These are phyloP conservation scores for Leptographium wingfieldii DNA, from an alignment of 2,329 filamentous ascomycete genomes.

Conservation along the genomic window DNA sequence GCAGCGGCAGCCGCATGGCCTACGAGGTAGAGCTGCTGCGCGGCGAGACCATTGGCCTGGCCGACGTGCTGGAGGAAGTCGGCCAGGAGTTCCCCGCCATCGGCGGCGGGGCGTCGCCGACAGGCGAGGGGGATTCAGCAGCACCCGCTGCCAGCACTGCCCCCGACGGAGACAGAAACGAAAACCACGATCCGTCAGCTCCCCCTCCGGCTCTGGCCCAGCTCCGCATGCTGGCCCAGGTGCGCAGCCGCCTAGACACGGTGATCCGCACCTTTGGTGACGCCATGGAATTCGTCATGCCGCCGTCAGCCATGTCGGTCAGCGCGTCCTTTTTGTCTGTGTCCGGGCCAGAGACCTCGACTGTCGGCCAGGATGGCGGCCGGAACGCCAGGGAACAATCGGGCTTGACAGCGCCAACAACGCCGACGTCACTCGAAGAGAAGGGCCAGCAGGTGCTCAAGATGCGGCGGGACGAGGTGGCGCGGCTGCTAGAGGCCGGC, in stretches of 20 bases:
- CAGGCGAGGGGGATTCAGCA: background rate
- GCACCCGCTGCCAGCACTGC: too few relatives aligned
- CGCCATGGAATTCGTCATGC: slow-evolving; percentile 89
- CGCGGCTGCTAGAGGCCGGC: slow-evolving; percentile 38
- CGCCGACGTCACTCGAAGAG: slow-evolving; percentile 47
- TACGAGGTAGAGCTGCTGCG: slow-evolving; percentile 90
- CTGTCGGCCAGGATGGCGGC: slow-evolving; percentile 35
- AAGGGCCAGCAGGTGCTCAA: slow-evolving; percentile 74
- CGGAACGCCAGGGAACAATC: slow-evolving; percentile 17
- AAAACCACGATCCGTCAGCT: slow-evolving; percentile 7
- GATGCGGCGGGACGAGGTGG: slow-evolving; percentile 58
- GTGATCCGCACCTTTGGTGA: slow-evolving; percentile 89
- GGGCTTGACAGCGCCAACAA: background rate
- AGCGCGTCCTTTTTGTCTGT: slow-evolving; percentile 81
- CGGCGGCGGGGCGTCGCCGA: background rate
- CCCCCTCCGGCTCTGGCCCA: slow-evolving; percentile 57
- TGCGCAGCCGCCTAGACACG: slow-evolving; percentile 71
- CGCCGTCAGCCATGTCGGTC: slow-evolving; percentile 75
- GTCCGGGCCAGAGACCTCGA: slow-evolving; percentile 59
- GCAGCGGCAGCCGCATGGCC: slow-evolving; percentile 74
- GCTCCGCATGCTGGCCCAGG: slow-evolving; percentile 68
- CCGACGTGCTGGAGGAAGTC: slow-evolving; percentile 57
- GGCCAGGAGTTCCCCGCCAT: slow-evolving; percentile 27
- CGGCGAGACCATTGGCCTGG: slow-evolving; percentile 74
- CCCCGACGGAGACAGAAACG: background rate